A percentile compares a stretch with the other conserved stretches of the same genome.
These are phyloP conservation scores for Thelonectria rubi DNA, from an alignment of 2,329 filamentous ascomycete species.

Conservation along the genomic window DNA sequence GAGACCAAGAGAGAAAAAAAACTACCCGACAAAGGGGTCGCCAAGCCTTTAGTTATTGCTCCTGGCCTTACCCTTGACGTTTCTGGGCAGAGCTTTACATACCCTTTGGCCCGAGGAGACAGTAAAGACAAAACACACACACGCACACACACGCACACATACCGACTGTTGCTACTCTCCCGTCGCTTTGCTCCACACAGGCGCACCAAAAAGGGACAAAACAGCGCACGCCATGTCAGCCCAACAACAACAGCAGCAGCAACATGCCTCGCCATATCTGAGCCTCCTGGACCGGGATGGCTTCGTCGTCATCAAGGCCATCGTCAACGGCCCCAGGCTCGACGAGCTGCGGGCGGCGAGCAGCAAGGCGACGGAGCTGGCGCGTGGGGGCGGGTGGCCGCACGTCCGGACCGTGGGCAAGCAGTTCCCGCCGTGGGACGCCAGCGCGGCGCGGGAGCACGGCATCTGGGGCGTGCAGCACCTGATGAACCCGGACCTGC, in stretches of 20 bases:
- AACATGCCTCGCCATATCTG: conserved; percentile 39
- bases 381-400: conserved; percentile 79
- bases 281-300: conserved; percentile 73
- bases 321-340: conserved; percentile 67
- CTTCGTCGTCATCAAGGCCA: conserved; percentile 75
- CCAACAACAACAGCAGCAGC: conserved; percentile 31
- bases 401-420: conserved; percentile 85
- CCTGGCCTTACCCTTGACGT: neutral
- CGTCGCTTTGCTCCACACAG: neutral
- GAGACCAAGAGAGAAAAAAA: conserved; percentile 12
- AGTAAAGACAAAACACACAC: neutral
- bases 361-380: conserved; percentile 63
- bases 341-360: conserved; percentile 68
- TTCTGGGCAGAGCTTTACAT: conserved; percentile 1
- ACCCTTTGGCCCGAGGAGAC: neutral
- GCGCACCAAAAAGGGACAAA: neutral
- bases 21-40: conserved; percentile 8
- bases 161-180: neutral
- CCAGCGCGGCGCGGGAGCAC: conserved; percentile 58
- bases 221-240: conserved; percentile 22
- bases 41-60: neutral
- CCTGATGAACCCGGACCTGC: conserved; percentile 77
- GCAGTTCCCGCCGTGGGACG: conserved; percentile 88
- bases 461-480: conserved; percentile 94
- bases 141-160: conserved; percentile 5